A percentile compares a stretch with the other conserved stretches of the same genome.
Conservation (phyloP, 805 yeast species). For the Candida nitratophila region DNA sequence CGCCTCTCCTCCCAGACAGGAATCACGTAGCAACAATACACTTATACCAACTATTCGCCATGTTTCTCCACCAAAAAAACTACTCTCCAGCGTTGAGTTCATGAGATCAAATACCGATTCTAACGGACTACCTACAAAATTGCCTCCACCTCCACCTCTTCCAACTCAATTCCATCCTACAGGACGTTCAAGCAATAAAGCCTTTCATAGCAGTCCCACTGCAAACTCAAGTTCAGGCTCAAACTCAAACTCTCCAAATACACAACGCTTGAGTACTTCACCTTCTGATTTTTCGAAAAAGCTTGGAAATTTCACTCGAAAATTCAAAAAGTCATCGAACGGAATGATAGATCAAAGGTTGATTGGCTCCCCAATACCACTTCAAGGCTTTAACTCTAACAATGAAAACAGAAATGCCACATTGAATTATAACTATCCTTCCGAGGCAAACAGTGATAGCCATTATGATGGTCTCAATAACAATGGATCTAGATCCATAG, state of each 20-base stretch:
- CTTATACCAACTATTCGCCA: background rate
- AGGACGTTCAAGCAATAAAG: background rate
- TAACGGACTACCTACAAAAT: background rate
- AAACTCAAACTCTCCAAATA: background rate
- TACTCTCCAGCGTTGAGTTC: background rate
- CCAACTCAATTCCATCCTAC: background rate
- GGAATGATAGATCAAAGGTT: too few relatives aligned
- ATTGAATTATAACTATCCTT: too few relatives aligned
- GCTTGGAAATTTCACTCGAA: slow-evolving; percentile 17
- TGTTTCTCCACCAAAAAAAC: background rate
- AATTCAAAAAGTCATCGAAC: slow-evolving; percentile 4
- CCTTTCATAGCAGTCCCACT: too few relatives aligned
- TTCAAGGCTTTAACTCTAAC: background rate
- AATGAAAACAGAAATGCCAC: slow-evolving; percentile 1
- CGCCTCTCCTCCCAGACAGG: slow-evolving; percentile 3
- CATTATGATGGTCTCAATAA: too few relatives aligned
- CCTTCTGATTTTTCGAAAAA: slow-evolving; percentile 8
- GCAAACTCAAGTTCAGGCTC: too few relatives aligned
- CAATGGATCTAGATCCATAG: too few relatives aligned
- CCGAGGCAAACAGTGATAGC: too few relatives aligned
- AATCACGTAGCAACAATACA: too few relatives aligned
- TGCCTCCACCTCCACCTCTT: background rate
- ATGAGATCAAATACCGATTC: background rate
- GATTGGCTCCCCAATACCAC: background rate
- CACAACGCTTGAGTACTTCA: background rate